Evolutionary conservation across 768 basidiomycete genomes (phyloP), one percentile per base, ranked within the genome.

Genomic region (Infundibulicybe gibba): DNA sequence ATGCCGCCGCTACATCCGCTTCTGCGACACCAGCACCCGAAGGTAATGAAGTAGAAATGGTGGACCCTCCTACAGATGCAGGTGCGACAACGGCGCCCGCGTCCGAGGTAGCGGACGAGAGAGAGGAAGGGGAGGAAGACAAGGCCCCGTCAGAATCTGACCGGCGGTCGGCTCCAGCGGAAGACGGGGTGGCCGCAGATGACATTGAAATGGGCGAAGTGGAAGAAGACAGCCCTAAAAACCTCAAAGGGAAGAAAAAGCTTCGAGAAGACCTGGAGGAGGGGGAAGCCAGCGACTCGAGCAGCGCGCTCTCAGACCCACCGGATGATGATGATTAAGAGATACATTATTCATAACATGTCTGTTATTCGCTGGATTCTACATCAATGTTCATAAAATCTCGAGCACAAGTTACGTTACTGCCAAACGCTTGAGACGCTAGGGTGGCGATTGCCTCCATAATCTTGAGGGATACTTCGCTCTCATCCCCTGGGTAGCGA

Each of bases 121-220:
- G 64, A 47, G 55, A 62, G 41, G 69, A 74, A 49, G 70, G 53
- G 31, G 57, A 69, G 31, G 77, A 74, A n/a, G 72, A 74, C 40
- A 65, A 58, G 53, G 39, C 44, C n/a, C 48, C 51, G n/a, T 49
- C 47, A 40, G 52, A 46, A 49, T 43, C 55, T 25, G 25, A 39
- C 32, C 58, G 33, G 47, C 57, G 30, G 19, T 57, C 25, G 1
- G 47, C 50, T 32, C 21, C 48, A 13, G 49, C 43, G 19, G 65
- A 64, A 48, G 49, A 49, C 41, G 54, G 53, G 54, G 51, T 48
- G 11, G 65, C 40, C 53, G 63, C 81, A 21, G 77, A 87, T 53
- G 89, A 92, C 51, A 90, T 92, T 52, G 90, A 92, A 64, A 92
- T 92, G 90, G 90, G 90, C n/a, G 90, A 92, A 59, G 78, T 92